Conservation (phyloP, 2,329 filamentous ascomycete species). For the Plenodomus biglobosus region DNA sequence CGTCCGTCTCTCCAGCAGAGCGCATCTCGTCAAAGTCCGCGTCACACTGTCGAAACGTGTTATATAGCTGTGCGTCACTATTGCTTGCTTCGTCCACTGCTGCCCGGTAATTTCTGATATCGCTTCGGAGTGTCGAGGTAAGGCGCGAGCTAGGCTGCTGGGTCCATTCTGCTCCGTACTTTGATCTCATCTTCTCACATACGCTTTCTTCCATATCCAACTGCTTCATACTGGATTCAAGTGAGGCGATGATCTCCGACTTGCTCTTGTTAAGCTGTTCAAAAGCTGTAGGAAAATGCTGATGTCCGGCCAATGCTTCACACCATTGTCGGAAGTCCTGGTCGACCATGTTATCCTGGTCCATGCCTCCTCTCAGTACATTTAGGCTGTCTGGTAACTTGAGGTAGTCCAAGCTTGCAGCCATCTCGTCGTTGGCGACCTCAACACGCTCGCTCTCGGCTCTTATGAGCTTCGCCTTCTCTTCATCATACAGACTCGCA, state of each 20-base stretch:
- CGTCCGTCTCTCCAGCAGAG: slow-evolving; percentile 79
- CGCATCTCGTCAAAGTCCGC: slow-evolving; percentile 94
- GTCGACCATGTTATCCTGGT: slow-evolving; percentile 84
- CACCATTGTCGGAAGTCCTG: slow-evolving; percentile 94
- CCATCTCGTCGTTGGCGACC: slow-evolving; percentile 92
- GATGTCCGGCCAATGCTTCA: slow-evolving; percentile 84
- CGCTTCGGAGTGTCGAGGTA: slow-evolving; percentile 81
- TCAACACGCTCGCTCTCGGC: slow-evolving; percentile 94
- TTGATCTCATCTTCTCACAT: slow-evolving; percentile 98
- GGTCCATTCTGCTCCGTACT: slow-evolving; percentile 94
- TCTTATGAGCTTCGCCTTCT: slow-evolving; percentile 92
- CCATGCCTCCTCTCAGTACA: slow-evolving; percentile 87
- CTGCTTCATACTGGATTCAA: slow-evolving; percentile 83
- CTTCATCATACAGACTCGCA: slow-evolving; percentile 95
- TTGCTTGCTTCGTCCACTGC: slow-evolving; percentile 85
- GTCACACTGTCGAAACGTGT: slow-evolving; percentile 83
- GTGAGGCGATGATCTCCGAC: slow-evolving; percentile 66
- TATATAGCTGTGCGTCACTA: slow-evolving; percentile 81
- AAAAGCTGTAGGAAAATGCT: slow-evolving; percentile 75
- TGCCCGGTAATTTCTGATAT: slow-evolving; percentile 84
- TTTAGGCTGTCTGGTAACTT: slow-evolving; percentile 87
- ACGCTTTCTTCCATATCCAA: slow-evolving; percentile 97
- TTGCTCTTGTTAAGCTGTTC: slow-evolving; percentile 78
- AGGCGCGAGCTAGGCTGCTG: slow-evolving; percentile 92
- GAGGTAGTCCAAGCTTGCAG: slow-evolving; percentile 88